A percentile compares a stretch with the other conserved stretches of the same genome.
Evolutionary conservation across 495 filamentous ascomycete genomes (phyloP).

Genomic region (Apiosordaria backusii): DNA sequence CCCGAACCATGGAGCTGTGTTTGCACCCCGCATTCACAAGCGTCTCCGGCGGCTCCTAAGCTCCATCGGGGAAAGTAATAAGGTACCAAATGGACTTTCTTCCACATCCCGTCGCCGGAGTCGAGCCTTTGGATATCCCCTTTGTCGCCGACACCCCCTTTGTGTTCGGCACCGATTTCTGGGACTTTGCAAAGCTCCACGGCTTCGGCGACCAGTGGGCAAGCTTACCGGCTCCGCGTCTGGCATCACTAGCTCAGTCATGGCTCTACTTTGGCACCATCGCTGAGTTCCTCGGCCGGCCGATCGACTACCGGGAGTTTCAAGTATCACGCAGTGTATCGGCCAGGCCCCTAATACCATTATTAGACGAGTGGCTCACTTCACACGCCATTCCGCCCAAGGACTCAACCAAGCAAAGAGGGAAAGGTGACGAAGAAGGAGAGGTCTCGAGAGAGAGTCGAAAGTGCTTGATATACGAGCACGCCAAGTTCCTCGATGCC

Average conservation of each 20-base stretch:
- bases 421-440: not conserved
- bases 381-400: constrained; percentile 5
- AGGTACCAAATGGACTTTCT: constrained; percentile 24
- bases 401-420: not conserved
- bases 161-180: constrained; percentile 24
- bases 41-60: constrained; percentile 8
- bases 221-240: constrained; percentile 21
- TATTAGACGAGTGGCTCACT: constrained; percentile 22
- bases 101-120: constrained; percentile 22
- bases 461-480: constrained; percentile 17
- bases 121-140: constrained; percentile 25
- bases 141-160: constrained; percentile 27
- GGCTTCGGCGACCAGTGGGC: constrained; percentile 29
- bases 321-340: constrained; percentile 19
- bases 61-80: not conserved
- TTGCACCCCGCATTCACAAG: constrained; percentile 12
- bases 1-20: constrained; percentile 19
- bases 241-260: constrained; percentile 26
- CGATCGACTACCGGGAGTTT: constrained; percentile 23
- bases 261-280: constrained; percentile 30
- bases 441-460: constrained; percentile 2
- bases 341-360: constrained; percentile 16
- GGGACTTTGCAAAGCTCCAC: constrained; percentile 26
- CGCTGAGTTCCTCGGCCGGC: constrained; percentile 27
- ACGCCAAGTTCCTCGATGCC: constrained; percentile 21